Evolutionary conservation across 2,329 filamentous ascomycete genomes (phyloP), one percentile per base, ranked within the genome.

Genomic region (Nothomitra cinnamomea): DNA sequence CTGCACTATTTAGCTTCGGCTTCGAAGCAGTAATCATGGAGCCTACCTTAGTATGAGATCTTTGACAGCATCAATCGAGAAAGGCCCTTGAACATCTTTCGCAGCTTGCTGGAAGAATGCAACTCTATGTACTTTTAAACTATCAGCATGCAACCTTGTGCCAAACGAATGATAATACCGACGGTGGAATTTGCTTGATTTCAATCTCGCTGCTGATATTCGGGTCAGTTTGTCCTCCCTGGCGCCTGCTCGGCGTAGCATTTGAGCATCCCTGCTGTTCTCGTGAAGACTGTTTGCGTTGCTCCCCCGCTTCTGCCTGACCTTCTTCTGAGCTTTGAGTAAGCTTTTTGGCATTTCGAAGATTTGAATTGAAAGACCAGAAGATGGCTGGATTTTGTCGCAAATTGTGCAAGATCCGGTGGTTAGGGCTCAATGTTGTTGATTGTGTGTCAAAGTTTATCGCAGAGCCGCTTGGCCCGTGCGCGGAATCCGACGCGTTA

Each of bases 321-420:
- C 90, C 58, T 87, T 80, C 71, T 96, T 96, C 58, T 85, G 79
- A 19, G 92, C 85, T 66, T 95, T 96, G 58, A 79, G 72, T 5
- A 95, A 70, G 45, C 82, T 79, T 64, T 80, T 83, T 13, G 86
- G 78, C 88, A 94, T 94, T n/a, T 41, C 17, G 24, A 10, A 12
- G n/a, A 12, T 13, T 40, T 17, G 17, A 25, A 22, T 8, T 50
- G 32, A 17, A 8, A 25, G n/a, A 17, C 1, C 5, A 8, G 19
- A 15, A 25, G 47, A 24, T 5, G 22, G 13, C 24, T n/a, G 19
- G 22, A 24, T 17, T 45, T 4, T 10, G 4, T 10, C 28, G 28
- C 28, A 32, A 32, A 32, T 32, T 32, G 28, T 32, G 5, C 5
- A 32, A 32, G 10, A 32, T 10, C 28, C 10, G 28, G 28, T 10